These are phyloP conservation scores for Lachnellula suecica DNA, from an alignment of 2,329 filamentous ascomycete genomes.

Conservation along the genomic window DNA sequence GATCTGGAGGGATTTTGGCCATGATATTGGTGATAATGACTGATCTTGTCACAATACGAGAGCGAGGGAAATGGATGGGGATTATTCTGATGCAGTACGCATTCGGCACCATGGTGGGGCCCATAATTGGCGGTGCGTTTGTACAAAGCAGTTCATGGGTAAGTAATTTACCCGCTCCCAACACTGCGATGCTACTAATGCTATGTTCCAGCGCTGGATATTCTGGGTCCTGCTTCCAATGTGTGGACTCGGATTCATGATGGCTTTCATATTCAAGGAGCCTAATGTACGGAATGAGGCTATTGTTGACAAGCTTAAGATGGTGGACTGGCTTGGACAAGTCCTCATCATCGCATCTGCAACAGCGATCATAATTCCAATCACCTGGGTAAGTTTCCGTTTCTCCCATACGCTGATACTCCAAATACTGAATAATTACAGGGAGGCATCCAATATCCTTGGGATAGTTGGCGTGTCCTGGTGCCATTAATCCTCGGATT, in stretches of 20 bases:
- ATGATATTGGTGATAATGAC: conserved; percentile 42
- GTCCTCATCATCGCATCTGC: conserved; percentile 54
- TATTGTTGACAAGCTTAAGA: conserved; percentile 32
- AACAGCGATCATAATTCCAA: conserved; percentile 56
- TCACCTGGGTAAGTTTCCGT: conserved; percentile 44
- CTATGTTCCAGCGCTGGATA: conserved; percentile 3
- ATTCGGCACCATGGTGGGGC: conserved; percentile 39
- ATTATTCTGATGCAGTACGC: conserved; percentile 39
- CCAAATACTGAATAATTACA: not conserved
- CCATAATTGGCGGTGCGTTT: conserved; percentile 40
- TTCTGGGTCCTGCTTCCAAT: conserved; percentile 3
- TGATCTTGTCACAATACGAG: conserved; percentile 48
- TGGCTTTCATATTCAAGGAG: not conserved
- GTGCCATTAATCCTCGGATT: conserved; percentile 48
- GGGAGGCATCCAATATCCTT: conserved; percentile 62
- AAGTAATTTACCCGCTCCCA: not conserved
- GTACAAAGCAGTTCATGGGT: conserved; percentile 37
- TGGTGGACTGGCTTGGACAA: conserved; percentile 61
- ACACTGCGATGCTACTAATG: not conserved
- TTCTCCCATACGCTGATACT: not conserved
- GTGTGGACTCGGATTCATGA: not conserved
- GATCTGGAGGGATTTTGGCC: conserved; percentile 46
- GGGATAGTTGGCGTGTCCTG: conserved; percentile 58
- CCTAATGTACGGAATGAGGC: not conserved
- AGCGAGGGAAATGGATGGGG: conserved; percentile 43